Evolutionary conservation across 1,139 yeast species (phyloP).

Genomic region (Suhomyces wounanorum): DNA sequence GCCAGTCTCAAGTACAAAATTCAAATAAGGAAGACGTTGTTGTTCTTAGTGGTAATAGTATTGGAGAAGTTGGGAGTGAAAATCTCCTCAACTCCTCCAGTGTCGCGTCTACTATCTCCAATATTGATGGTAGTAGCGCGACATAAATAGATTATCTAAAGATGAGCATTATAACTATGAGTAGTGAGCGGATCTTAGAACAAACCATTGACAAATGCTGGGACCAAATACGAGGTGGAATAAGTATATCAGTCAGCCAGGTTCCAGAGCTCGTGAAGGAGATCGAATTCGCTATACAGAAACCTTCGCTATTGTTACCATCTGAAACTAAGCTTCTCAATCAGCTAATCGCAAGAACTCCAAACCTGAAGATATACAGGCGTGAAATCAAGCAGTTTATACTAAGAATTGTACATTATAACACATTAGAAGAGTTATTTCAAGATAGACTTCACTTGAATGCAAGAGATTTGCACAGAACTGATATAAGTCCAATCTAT

Average conservation of each 20-base stretch:
- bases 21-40: not conserved
- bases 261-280: slow-evolving; percentile 29
- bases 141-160: not conserved
- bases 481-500: not conserved
- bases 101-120: not conserved
- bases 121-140: not conserved
- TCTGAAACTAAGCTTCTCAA: slow-evolving; percentile 30
- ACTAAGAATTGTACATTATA: slow-evolving; percentile 28
- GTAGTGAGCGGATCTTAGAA: slow-evolving; percentile 10
- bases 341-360: slow-evolving; percentile 30
- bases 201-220: slow-evolving; percentile 32
- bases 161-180: not conserved
- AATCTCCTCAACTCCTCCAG: not conserved
- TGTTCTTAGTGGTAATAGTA: not conserved
- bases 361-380: slow-evolving; percentile 30
- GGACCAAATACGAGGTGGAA: slow-evolving; percentile 21
- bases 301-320: slow-evolving; percentile 25
- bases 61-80: not conserved
- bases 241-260: slow-evolving; percentile 32
- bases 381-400: slow-evolving; percentile 33
- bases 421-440: slow-evolving; percentile 28
- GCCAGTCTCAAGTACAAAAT: too few relatives aligned
- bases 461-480: slow-evolving; percentile 14
- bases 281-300: slow-evolving; percentile 27
- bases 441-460: slow-evolving; percentile 27